A percentile compares a stretch with the other conserved stretches of the same genome.
Conservation (phyloP, 1,139 yeast species). For the Meyerozyma carpophila region DNA sequence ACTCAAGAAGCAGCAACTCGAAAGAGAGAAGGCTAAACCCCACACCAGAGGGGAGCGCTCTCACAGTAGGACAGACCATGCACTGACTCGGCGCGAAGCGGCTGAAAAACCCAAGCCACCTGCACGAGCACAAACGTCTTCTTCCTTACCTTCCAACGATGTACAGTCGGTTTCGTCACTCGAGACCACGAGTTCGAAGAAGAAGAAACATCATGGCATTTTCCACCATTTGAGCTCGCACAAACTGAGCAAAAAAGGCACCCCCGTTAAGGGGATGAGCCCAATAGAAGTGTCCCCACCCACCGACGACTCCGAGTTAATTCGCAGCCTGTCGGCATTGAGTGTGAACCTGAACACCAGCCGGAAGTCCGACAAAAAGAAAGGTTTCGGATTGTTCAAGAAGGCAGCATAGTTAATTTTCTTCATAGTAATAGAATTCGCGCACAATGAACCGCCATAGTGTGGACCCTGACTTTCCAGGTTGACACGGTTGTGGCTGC, state of each 20-base stretch:
- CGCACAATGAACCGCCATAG: no score
- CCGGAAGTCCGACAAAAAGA: constrained; percentile 8
- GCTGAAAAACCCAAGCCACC: not conserved
- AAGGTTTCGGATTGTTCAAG: constrained; percentile 7
- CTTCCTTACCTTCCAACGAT: not conserved
- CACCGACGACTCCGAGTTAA: constrained; percentile 9
- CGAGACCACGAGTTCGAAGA: constrained; percentile 3
- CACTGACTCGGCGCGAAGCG: constrained; percentile 5
- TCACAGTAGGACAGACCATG: not conserved
- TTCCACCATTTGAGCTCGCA: constrained; percentile 16
- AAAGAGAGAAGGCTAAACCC: constrained; percentile 1
- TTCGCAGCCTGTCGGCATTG: constrained; percentile 12
- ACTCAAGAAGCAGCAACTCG: constrained; percentile 4
- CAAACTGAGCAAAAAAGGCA: constrained; percentile 10
- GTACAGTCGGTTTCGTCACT: constrained; percentile 8
- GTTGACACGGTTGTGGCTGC: not conserved
- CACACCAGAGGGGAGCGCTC: not conserved
- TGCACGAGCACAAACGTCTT: constrained; percentile 1
- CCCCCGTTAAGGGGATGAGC: constrained; percentile 2
- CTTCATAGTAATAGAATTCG: not conserved
- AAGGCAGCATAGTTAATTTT: not conserved
- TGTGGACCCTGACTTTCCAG: no score
- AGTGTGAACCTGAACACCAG: constrained; percentile 17
- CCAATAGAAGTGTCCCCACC: constrained; percentile 9
- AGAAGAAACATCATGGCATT: constrained; percentile 20